phyloP scores from a whole-genome alignment of 371 early-diverging fungal genomes.

The Amoeboradix gromovi region DNA sequence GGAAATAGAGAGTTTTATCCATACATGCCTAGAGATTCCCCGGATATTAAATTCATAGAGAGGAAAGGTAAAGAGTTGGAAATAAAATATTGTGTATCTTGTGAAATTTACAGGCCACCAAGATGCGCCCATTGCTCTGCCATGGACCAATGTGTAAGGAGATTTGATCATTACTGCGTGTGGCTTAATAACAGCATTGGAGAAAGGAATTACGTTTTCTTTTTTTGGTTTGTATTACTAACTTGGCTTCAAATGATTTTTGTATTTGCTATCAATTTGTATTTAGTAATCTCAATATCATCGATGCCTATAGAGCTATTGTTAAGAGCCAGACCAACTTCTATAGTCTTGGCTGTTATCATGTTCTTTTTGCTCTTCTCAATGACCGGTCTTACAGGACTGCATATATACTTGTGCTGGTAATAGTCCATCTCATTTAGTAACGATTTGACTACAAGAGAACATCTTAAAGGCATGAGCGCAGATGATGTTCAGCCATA shows the following conservation, averaged over 20 bases:
- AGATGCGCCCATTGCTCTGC: not conserved
- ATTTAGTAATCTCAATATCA: not conserved
- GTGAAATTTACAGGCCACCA: not conserved
- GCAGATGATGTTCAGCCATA: not conserved
- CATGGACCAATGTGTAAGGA: not conserved
- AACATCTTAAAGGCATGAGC: not conserved
- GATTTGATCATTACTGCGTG: not conserved
- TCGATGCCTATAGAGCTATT: not conserved
- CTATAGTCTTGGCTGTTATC: not conserved
- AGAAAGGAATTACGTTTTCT: not conserved
- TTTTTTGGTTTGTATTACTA: not conserved
- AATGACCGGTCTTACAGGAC: not conserved
- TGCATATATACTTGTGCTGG: not conserved
- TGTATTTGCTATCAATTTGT: not conserved
- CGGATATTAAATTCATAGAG: not conserved
- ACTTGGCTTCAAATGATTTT: not conserved
- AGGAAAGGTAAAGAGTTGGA: not conserved
- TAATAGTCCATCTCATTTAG: not conserved
- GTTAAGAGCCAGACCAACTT: not conserved
- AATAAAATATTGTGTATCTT: not conserved
- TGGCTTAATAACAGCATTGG: not conserved
- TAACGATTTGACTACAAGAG: not conserved
- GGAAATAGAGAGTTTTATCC: not conserved
- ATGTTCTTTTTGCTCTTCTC: not conserved
- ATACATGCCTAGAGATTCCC: not conserved